These are phyloP conservation scores for Calonectria hawksworthii DNA, from an alignment of 2,329 filamentous ascomycete genomes.

Conservation along the genomic window DNA sequence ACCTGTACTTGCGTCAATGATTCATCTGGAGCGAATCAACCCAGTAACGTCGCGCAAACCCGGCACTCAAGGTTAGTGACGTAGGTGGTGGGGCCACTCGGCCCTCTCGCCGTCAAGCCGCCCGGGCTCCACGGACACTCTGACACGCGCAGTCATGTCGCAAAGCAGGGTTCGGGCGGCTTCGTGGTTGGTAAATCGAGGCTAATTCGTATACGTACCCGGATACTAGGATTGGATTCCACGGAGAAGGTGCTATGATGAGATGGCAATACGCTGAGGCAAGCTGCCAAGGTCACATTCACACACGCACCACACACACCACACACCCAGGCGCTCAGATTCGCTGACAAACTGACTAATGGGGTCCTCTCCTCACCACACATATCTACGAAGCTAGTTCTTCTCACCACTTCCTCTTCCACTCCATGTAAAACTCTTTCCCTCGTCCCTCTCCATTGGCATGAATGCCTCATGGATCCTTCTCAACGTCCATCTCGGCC, in stretches of 20 bases:
- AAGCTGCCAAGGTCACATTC: neutral
- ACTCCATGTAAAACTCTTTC: neutral
- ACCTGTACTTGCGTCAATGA: neutral
- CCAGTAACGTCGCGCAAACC: conserved; percentile 5
- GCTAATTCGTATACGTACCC: neutral
- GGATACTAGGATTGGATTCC: neutral
- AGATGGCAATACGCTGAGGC: neutral
- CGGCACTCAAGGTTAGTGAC: neutral
- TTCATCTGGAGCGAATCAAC: neutral
- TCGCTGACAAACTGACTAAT: conserved; percentile 23
- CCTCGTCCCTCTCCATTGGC: conserved; percentile 5
- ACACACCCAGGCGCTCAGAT: neutral
- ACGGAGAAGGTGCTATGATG: neutral
- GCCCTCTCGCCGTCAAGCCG: neutral
- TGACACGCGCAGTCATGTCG: conserved; percentile 7
- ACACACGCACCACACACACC: neutral
- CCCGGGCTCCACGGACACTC: neutral
- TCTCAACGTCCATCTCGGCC: conserved; percentile 33
- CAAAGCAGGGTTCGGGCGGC: conserved; percentile 9
- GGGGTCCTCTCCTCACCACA: neutral
- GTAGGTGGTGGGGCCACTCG: conserved; percentile 11
- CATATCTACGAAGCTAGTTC: conserved; percentile 5
- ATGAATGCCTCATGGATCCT: conserved; percentile 41
- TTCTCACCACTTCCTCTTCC: neutral
- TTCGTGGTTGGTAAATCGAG: conserved; percentile 1